Evolutionary conservation across 441 rosid species (phyloP).

Genomic region (Erodium chrysanthum): DNA sequence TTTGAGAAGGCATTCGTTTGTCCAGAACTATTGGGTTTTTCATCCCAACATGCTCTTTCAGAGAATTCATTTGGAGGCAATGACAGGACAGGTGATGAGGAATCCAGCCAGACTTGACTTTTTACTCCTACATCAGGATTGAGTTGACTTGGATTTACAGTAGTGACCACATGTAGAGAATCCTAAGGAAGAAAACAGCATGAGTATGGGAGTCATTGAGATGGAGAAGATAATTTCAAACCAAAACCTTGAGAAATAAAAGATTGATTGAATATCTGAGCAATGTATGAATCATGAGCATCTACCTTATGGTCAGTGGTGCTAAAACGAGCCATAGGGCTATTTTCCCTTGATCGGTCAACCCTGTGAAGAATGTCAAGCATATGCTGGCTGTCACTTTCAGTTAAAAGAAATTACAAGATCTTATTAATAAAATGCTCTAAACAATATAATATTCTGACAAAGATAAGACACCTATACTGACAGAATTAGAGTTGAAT

Average conservation of each 20-base stretch:
- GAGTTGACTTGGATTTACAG: neutral
- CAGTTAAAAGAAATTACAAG: neutral
- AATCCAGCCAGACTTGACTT: neutral
- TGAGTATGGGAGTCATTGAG: neutral
- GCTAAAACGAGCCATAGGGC: slow-evolving; percentile 32
- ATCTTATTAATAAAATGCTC: slow-evolving; percentile 8
- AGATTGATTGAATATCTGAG: slow-evolving; percentile 37
- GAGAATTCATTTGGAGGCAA: neutral
- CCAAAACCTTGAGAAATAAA: slow-evolving; percentile 62
- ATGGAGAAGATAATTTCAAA: slow-evolving; percentile 34
- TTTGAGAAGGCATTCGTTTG: slow-evolving; percentile 23
- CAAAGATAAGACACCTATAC: neutral
- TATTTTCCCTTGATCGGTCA: slow-evolving; percentile 40
- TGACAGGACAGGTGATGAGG: neutral
- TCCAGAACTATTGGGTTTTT: slow-evolving; percentile 18
- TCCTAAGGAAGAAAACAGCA: slow-evolving; percentile 11
- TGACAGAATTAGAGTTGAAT: neutral
- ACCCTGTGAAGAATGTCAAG: slow-evolving; percentile 67
- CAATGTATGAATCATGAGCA: slow-evolving; percentile 42
- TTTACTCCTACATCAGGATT: neutral
- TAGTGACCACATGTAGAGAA: neutral
- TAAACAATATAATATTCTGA: neutral
- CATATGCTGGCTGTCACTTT: slow-evolving; percentile 42
- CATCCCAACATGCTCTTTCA: neutral
- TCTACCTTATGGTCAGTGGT: slow-evolving; percentile 34